Evolutionary conservation across 108 stramenopile species (phyloP), one percentile per base, ranked within the genome.

Genomic region (Pinguiococcus pyrenoidosus): DNA sequence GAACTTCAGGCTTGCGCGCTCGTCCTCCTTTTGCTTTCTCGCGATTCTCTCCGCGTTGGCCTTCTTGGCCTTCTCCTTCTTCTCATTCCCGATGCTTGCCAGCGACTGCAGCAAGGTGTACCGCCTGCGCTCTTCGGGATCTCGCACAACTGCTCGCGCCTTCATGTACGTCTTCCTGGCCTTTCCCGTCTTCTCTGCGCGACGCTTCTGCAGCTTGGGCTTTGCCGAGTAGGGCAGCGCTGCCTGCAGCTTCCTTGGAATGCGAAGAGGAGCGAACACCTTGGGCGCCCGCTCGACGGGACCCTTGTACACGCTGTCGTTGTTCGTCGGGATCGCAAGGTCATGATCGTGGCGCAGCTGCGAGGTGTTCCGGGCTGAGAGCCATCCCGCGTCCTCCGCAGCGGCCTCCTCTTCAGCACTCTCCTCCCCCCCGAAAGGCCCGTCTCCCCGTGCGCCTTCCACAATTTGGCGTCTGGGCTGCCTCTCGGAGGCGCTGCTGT

Each of bases 301-400:
- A 8, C 17, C 16, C 71, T 92, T 93, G 75, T 99, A 99, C 52
- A 95, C 76, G 6, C 85, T 87, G 60, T 96, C 96, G 23, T 87
- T 81, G 59, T 83, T 89, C 17, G 87, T 84, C 23, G 87, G 87
- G 21, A 92, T 88, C 3, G 92, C 76, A 23, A 85, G 76, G 27
- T 71, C 49, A 10, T 83, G 83, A 40, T 89, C 91, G 21, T 83
- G 37, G 41, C 90, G 80, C 39, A 99, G 66, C 57, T 83, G 78
- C 8, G 90, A 82, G 48, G 86, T 91, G 14, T 82, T 72, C 44
- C 84, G 84, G n/a, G 87, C 90, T 90, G 36, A 84, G 82, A 45
- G 66, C 66, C 81, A 84, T 77, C 16, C 85, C 83, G 38, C 32
- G 46, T 34, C 34, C 20, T 46, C 0, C 9, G 24, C 54, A 6